Conservation (phyloP, 78 protist genomes). For the Speleostelium caveatum region DNA sequence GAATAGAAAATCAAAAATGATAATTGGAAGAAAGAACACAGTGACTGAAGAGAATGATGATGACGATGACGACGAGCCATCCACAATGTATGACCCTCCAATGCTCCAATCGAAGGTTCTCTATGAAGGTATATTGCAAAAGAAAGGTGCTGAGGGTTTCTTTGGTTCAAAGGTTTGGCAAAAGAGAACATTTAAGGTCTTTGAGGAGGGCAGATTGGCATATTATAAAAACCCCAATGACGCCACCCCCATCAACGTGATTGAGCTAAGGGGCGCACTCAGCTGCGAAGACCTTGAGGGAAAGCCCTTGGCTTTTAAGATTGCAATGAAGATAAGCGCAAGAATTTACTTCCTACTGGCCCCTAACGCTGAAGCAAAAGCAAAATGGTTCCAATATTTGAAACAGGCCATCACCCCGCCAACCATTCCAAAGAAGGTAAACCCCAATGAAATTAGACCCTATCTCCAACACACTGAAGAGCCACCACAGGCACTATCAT, state of each 20-base stretch:
- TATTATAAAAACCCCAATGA: conserved; percentile 31
- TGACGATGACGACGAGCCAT: background rate
- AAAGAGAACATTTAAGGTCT: conserved; percentile 56
- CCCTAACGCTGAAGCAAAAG: conserved; percentile 15
- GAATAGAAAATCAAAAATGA: conserved; percentile 11
- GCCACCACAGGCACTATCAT: conserved; percentile 27
- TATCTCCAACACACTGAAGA: conserved; percentile 63
- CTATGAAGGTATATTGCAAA: conserved; percentile 59
- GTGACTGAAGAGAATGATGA: conserved; percentile 35
- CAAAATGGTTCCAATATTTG: conserved; percentile 7
- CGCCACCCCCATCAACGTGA: conserved; percentile 47
- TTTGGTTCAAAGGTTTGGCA: conserved; percentile 55
- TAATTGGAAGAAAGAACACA: conserved; percentile 41
- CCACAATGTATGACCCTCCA: conserved; percentile 15
- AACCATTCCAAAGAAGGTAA: conserved; percentile 40
- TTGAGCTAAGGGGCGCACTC: conserved; percentile 57
- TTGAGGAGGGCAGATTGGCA: conserved; percentile 60
- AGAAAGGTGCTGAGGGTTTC: conserved; percentile 65
- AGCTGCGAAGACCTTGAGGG: conserved; percentile 42
- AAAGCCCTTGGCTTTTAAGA: conserved; percentile 39
- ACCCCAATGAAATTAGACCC: conserved; percentile 60
- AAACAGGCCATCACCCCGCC: conserved; percentile 41
- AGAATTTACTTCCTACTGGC: conserved; percentile 57
- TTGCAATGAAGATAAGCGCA: conserved; percentile 65
- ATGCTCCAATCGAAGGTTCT: conserved; percentile 31